phyloP scores from a whole-genome alignment of 75 land plant genomes.

The Sequoiadendron giganteum region DNA sequence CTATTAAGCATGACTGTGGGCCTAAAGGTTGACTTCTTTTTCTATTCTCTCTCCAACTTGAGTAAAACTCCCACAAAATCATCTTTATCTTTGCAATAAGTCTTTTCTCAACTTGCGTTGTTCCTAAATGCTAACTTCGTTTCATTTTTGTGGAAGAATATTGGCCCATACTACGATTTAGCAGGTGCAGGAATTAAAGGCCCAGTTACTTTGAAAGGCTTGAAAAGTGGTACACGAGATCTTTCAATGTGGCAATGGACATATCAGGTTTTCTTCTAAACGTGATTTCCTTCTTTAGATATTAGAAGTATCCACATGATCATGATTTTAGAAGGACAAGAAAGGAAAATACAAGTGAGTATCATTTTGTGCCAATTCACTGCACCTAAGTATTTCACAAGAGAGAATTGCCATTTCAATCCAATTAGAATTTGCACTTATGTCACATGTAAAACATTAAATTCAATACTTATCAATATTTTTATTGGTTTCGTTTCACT shows the following conservation, averaged over 20 bases:
- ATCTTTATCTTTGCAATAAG: neutral
- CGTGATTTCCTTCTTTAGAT: neutral
- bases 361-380: neutral
- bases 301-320: neutral
- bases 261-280: slow-evolving; percentile 50
- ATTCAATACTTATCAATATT: neutral
- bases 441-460: neutral
- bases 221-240: slow-evolving; percentile 29
- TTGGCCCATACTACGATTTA: slow-evolving; percentile 56
- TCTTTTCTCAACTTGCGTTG: neutral
- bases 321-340: neutral
- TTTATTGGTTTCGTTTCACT: neutral
- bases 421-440: neutral
- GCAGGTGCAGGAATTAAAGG: slow-evolving; percentile 59
- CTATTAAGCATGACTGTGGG: slow-evolving; percentile 67
- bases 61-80: neutral
- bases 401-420: neutral
- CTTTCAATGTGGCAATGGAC: slow-evolving; percentile 43
- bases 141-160: slow-evolving; percentile 39
- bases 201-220: slow-evolving; percentile 26
- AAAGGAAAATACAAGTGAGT: neutral
- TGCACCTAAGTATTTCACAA: neutral
- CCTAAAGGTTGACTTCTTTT: slow-evolving; percentile 42
- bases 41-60: neutral
- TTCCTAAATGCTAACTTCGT: neutral